Evolutionary conservation across 1,284 basidiomycete genomes (phyloP).

Genomic region (Phaffia rhodozyma): DNA sequence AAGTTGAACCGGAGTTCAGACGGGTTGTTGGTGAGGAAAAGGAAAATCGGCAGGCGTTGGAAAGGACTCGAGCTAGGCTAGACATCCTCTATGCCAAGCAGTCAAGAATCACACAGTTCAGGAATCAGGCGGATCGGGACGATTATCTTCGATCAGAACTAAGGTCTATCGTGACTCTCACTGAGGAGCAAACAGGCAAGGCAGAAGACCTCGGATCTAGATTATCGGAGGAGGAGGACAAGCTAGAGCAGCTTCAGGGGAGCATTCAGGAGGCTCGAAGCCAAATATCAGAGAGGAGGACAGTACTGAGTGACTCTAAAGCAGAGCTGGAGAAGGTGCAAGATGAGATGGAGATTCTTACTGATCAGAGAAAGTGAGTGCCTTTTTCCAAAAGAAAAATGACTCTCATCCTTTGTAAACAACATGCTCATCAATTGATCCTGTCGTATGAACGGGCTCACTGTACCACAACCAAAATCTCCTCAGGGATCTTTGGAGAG

Average conservation of each 20-base stretch:
- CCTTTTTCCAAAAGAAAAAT: neutral
- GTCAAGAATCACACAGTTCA: slow-evolving; percentile 71
- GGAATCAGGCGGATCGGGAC: slow-evolving; percentile 71
- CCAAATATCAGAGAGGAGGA: slow-evolving; percentile 60
- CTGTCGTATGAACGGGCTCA: neutral
- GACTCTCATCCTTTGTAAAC: slow-evolving; percentile 20
- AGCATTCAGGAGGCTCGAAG: slow-evolving; percentile 50
- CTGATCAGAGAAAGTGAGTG: slow-evolving; percentile 63
- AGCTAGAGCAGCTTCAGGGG: slow-evolving; percentile 42
- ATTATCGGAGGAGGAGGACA: slow-evolving; percentile 36
- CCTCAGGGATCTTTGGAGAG: slow-evolving; percentile 70
- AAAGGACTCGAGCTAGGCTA: slow-evolving; percentile 57
- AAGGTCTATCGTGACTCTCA: slow-evolving; percentile 21
- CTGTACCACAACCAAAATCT: slow-evolving; percentile 1
- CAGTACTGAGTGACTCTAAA: slow-evolving; percentile 60
- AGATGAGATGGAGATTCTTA: slow-evolving; percentile 57
- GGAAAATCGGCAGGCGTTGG: slow-evolving; percentile 55
- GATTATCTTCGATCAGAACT: slow-evolving; percentile 63
- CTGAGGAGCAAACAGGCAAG: slow-evolving; percentile 45
- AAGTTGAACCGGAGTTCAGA: slow-evolving; percentile 56
- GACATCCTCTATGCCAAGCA: slow-evolving; percentile 72
- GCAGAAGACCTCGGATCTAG: slow-evolving; percentile 7
- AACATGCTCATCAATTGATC: slow-evolving; percentile 20
- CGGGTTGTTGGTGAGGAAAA: slow-evolving; percentile 47
- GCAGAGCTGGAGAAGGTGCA: slow-evolving; percentile 52